Percentiles rank a stretch among this genome's conserved stretches.
These are phyloP conservation scores for Neostapfia colusana DNA, from an alignment of 176 grass and related monocot species.

Conservation along the genomic window DNA sequence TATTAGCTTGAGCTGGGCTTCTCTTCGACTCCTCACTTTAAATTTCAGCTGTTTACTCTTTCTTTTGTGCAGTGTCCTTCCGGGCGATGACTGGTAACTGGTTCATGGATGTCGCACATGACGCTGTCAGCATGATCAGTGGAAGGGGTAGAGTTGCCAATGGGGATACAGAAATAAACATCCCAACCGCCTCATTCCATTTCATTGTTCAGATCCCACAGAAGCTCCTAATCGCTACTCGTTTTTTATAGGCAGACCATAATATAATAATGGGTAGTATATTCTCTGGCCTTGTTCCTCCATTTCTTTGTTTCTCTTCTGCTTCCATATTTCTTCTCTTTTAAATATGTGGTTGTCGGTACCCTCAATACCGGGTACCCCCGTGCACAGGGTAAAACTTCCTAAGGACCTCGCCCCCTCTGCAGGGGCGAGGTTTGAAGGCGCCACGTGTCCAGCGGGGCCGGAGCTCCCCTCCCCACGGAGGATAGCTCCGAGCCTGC, in stretches of 20 bases:
- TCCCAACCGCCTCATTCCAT: conserved; percentile 89
- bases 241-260: conserved; percentile 50
- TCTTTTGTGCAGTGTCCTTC: conserved; percentile 62
- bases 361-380: too few relatives aligned
- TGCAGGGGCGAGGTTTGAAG: too few relatives aligned
- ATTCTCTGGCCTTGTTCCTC: conserved; percentile 23
- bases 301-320: background rate
- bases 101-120: conserved; percentile 81
- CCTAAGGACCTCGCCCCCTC: too few relatives aligned
- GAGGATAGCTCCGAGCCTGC: too few relatives aligned
- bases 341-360: conserved; percentile 30
- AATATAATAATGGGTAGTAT: conserved; percentile 56
- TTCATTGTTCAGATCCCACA: conserved; percentile 70
- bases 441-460: too few relatives aligned
- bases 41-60: conserved; percentile 17
- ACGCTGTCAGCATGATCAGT: conserved; percentile 65
- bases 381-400: too few relatives aligned
- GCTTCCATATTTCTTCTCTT: conserved; percentile 15
- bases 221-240: conserved; percentile 48
- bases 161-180: conserved; percentile 73
- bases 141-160: conserved; percentile 65
- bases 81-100: conserved; percentile 77
- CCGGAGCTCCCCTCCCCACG: too few relatives aligned
- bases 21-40: background rate
- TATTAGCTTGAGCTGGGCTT: background rate